Base-by-base conservation (phyloP, 345 rosid species). In the Acer yangbiense region DNA sequence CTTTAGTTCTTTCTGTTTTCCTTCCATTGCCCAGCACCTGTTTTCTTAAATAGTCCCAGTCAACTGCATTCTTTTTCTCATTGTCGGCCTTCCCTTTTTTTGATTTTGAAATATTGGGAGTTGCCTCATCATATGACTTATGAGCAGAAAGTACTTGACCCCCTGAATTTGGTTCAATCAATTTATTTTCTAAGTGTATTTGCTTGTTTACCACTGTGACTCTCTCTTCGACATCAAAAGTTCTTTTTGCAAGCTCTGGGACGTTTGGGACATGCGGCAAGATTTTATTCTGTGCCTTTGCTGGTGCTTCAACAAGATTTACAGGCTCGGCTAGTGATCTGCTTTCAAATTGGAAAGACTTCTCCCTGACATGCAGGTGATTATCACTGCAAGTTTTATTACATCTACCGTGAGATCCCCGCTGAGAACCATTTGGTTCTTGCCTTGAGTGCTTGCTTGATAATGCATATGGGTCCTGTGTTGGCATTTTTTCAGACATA, bases 1-100 rank as follows among this genome's bases (percentile, higher is more conserved):
- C 90, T 69, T 71, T 57, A 77, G 86, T 85, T 85, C 89, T 86
- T 81, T 88, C 94, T 70, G 80, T 85, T 76, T 10, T 83, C 77
- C 69, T 65, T 58, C 81, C 78, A 74, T 81, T 82, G 68, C 70
- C 72, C 72, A 69, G 83, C 71, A 78, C 98, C 52, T 89, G 82
- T 73, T 77, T 87, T 82, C 99, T 87, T 68, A 95, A 83, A 65
- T 76, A 71, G 75, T 95, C 99, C 99, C 99, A 95, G 74, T 95
- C 92, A 79, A 83, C 70, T 79, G 83, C 77, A 65, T 82, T 82
- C 65, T 81, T 90, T 70, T 83, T 86, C 68, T 81, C 88, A 43
- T 54, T 73, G 68, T 78, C 82, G 77, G 79, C 77, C 67, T 83
- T 89, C 76, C 83, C 85, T 82, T 81, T 87, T 73, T 80, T 89